phyloP scores from a whole-genome alignment of 2,329 filamentous ascomycete species.

The Fusarium anguioides region DNA sequence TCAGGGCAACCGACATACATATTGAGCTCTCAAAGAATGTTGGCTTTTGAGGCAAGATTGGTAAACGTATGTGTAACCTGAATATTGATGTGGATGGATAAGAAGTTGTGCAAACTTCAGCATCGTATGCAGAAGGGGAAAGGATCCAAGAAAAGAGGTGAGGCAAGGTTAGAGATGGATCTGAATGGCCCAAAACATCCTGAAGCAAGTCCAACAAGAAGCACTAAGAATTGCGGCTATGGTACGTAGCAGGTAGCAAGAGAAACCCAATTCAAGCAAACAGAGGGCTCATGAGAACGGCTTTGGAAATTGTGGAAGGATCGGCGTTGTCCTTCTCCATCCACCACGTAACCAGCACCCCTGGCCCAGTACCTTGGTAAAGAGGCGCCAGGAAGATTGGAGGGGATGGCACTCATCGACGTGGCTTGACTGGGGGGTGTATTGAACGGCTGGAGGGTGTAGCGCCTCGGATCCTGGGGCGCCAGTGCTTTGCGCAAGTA shows the following conservation, averaged over 20 bases:
- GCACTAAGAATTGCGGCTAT: constrained; percentile 6
- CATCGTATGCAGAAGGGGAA: constrained; percentile 2
- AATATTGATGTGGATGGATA: constrained; percentile 6
- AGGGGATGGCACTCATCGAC: constrained; percentile 38
- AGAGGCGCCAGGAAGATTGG: constrained; percentile 42
- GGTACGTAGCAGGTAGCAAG: constrained; percentile 14
- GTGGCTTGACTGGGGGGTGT: constrained; percentile 45
- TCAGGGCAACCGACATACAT: constrained; percentile 29
- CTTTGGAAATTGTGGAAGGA: constrained; percentile 43
- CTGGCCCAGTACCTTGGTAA: constrained; percentile 44
- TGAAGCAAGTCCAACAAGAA: constrained; percentile 21
- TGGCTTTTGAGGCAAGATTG: constrained; percentile 5
- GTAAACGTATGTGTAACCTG: constrained; percentile 21
- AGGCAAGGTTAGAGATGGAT: constrained; percentile 31
- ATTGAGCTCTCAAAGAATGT: constrained; percentile 8
- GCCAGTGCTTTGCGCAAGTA: constrained; percentile 33
- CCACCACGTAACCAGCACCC: constrained; percentile 36
- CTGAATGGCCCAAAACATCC: constrained; percentile 40
- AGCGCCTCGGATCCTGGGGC: constrained; percentile 33
- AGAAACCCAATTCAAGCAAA: constrained; percentile 14
- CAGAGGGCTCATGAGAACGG: constrained; percentile 35
- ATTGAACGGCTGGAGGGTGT: constrained; percentile 21
- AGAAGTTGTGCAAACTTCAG: constrained; percentile 4
- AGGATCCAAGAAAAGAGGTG: constrained; percentile 10
- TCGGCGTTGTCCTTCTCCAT: constrained; percentile 39